These are phyloP conservation scores for Endotrypanum monterogeii DNA, from an alignment of 208 protist genomes.

Conservation along the genomic window DNA sequence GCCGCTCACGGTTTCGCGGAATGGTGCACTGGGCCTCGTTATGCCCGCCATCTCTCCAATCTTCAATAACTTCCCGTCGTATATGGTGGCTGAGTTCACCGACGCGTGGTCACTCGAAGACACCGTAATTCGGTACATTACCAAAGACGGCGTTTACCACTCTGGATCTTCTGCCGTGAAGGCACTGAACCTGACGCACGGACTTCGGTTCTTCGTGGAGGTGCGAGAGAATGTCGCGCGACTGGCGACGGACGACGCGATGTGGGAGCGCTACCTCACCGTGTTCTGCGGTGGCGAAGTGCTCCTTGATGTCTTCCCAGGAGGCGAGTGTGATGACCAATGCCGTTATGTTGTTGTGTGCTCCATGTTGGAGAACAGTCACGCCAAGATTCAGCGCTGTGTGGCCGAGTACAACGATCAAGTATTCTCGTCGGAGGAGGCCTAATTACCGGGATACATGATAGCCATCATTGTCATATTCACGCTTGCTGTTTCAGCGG, in stretches of 20 bases:
- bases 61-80: constrained; percentile 68
- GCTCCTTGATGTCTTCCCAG: constrained; percentile 36
- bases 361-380: constrained; percentile 44
- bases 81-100: constrained; percentile 57
- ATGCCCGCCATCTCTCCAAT: constrained; percentile 71
- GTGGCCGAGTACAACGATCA: constrained; percentile 9
- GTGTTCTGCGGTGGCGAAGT: constrained; percentile 48
- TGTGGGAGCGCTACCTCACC: constrained; percentile 51
- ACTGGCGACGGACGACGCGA: constrained; percentile 31
- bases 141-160: constrained; percentile 32
- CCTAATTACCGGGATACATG: neutral
- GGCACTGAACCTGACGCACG: constrained; percentile 29
- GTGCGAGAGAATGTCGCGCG: constrained; percentile 21
- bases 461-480: constrained; percentile 1
- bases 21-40: constrained; percentile 37
- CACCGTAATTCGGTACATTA: constrained; percentile 53
- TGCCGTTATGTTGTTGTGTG: constrained; percentile 61
- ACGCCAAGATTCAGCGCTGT: constrained; percentile 44
- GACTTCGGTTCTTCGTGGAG: constrained; percentile 27
- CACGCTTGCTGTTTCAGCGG: constrained; percentile 2
- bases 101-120: constrained; percentile 37
- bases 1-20: constrained; percentile 30
- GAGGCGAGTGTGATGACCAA: constrained; percentile 33
- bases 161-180: constrained; percentile 34
- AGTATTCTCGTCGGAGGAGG: neutral